Evolutionary conservation across 1,139 yeast species (phyloP).

Genomic region (Suhomyces terraborum): DNA sequence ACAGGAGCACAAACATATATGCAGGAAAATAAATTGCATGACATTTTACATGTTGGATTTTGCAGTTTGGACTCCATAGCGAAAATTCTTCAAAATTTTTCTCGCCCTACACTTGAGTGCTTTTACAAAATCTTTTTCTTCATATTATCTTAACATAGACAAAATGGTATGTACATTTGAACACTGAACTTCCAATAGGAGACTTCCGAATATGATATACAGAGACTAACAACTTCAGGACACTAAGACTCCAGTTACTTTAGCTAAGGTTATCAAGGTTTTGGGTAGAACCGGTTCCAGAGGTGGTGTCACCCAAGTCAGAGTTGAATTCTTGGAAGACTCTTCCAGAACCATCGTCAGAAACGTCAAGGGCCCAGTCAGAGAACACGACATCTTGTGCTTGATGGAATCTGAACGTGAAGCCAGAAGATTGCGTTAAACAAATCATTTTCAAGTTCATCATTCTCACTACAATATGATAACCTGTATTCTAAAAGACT

Average conservation of each 20-base stretch:
- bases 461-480: slow-evolving; percentile 13
- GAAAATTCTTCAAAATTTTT: slow-evolving; percentile 13
- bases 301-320: slow-evolving; percentile 99
- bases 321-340: slow-evolving; percentile 99
- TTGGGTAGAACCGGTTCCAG: slow-evolving; percentile 99
- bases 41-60: slow-evolving; percentile 5
- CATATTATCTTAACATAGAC: slow-evolving; percentile 11
- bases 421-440: slow-evolving; percentile 74
- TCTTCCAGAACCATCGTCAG: slow-evolving; percentile 98
- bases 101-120: slow-evolving; percentile 8
- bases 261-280: slow-evolving; percentile 99
- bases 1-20: no score
- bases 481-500: slow-evolving; percentile 13
- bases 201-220: not conserved
- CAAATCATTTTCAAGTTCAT: slow-evolving; percentile 11
- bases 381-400: slow-evolving; percentile 98
- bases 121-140: slow-evolving; percentile 12
- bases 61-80: slow-evolving; percentile 8
- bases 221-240: slow-evolving; percentile 46
- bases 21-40: not conserved
- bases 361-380: slow-evolving; percentile 99
- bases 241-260: slow-evolving; percentile 94
- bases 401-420: slow-evolving; percentile 99
- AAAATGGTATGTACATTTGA: slow-evolving; percentile 13
- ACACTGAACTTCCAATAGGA: not conserved